Evolutionary conservation across 441 rosid genomes (phyloP).

Genomic region (Aleurites moluccanus): DNA sequence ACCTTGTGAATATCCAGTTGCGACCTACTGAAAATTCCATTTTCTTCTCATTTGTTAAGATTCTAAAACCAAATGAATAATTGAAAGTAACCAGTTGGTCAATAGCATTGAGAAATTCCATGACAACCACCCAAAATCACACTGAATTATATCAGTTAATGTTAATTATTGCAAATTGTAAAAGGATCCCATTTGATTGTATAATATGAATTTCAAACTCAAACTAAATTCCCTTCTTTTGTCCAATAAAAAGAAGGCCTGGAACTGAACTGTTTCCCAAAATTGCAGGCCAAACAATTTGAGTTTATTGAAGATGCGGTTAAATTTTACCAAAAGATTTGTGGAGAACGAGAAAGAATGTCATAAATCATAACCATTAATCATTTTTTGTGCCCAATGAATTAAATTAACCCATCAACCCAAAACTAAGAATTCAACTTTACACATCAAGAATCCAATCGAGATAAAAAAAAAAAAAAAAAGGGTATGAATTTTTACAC

Average conservation of each 20-base stretch:
- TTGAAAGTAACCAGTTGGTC: not conserved
- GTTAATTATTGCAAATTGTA: too few species aligned
- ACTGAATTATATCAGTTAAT: not conserved
- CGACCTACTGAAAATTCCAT: too few species aligned
- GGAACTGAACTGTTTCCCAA: too few species aligned
- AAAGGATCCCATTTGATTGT: too few species aligned
- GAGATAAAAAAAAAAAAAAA: too few species aligned
- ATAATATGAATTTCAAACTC: not conserved
- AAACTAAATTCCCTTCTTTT: not conserved
- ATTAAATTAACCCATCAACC: not conserved
- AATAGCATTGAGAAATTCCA: not conserved
- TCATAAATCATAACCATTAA: too few species aligned
- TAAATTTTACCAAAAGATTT: not conserved
- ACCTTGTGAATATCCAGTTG: too few species aligned
- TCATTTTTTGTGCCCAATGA: not conserved
- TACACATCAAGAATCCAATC: not conserved
- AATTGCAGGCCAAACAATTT: not conserved
- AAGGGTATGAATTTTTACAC: too few species aligned
- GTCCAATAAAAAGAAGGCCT: not conserved
- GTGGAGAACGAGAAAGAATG: not conserved
- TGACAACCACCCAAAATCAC: not conserved
- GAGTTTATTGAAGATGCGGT: too few species aligned
- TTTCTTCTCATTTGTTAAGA: not conserved
- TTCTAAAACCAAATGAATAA: not conserved
- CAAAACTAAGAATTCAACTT: conserved; percentile 2